These are phyloP conservation scores for Monosporascus sp. DNA, from an alignment of 2,329 filamentous ascomycete genomes.

Conservation along the genomic window DNA sequence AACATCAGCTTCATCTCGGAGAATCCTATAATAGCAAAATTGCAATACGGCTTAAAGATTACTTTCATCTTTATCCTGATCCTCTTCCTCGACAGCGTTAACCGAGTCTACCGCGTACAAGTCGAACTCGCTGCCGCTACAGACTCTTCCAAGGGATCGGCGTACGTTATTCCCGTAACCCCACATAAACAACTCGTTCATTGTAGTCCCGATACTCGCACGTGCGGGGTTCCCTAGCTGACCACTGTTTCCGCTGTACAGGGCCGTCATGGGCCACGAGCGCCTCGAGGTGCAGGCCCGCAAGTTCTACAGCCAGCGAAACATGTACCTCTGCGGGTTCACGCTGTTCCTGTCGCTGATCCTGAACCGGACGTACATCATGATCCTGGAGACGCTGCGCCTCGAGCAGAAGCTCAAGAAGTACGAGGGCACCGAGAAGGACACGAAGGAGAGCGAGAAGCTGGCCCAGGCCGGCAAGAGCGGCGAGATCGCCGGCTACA, in stretches of 20 bases:
- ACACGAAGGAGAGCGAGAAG: slow-evolving; percentile 64
- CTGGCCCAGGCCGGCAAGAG: slow-evolving; percentile 67
- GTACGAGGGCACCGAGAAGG: slow-evolving; percentile 61
- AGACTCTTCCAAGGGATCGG: slow-evolving; percentile 47
- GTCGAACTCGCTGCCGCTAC: slow-evolving; percentile 72
- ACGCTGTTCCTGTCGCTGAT: slow-evolving; percentile 98
- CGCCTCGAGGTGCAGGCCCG: slow-evolving; percentile 97
- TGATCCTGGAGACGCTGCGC: slow-evolving; percentile 87
- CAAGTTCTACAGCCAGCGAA: slow-evolving; percentile 99
- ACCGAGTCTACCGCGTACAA: slow-evolving; percentile 94
- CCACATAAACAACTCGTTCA: neutral
- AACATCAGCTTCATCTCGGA: slow-evolving; percentile 79
- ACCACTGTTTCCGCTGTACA: slow-evolving; percentile 12
- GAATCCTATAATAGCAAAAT: slow-evolving; percentile 75
- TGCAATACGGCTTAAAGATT: slow-evolving; percentile 98
- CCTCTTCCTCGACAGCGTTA: slow-evolving; percentile 94
- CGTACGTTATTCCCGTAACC: slow-evolving; percentile 37
- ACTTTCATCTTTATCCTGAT: slow-evolving; percentile 99
- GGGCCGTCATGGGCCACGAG: slow-evolving; percentile 77
- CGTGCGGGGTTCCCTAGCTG: too few relatives aligned
- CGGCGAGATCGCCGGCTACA: slow-evolving; percentile 67
- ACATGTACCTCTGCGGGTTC: slow-evolving; percentile 99
- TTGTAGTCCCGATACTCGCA: too few relatives aligned
- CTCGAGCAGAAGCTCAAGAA: slow-evolving; percentile 89
- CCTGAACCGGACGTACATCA: slow-evolving; percentile 96